Percentiles rank a stretch among this genome's conserved stretches.
Conservation (phyloP, 1,284 basidiomycete species). For the Leccinum huronense region DNA sequence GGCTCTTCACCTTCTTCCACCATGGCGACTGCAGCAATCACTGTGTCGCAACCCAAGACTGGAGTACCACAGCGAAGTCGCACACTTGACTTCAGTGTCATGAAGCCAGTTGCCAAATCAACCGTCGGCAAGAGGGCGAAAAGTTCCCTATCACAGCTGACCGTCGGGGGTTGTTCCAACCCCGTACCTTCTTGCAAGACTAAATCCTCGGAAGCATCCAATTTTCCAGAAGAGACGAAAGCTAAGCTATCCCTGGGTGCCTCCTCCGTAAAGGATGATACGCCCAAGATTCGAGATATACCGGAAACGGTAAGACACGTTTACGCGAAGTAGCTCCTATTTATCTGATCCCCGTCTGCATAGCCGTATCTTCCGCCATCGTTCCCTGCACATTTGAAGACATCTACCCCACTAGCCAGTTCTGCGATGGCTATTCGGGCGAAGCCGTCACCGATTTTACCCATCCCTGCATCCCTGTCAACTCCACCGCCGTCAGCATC, state of each 20-base stretch:
- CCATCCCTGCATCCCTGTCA: conserved; percentile 19
- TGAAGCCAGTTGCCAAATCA: conserved; percentile 27
- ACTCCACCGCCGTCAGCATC: conserved; percentile 19
- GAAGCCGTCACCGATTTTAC: conserved; percentile 33
- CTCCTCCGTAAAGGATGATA: conserved; percentile 7
- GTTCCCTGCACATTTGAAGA: conserved; percentile 30
- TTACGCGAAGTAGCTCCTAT: conserved; percentile 6
- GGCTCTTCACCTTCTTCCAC: conserved; percentile 7
- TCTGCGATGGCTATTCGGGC: conserved; percentile 17
- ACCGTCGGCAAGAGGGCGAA: conserved; percentile 22
- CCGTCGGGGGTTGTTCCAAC: conserved; percentile 7
- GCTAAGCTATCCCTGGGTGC: conserved; percentile 5
- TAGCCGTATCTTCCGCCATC: conserved; percentile 35
- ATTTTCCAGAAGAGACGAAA: neutral
- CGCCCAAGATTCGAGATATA: conserved; percentile 30
- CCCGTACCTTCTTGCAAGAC: conserved; percentile 4
- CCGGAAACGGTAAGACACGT: conserved; percentile 30
- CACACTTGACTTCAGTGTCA: conserved; percentile 33
- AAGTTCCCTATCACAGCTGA: conserved; percentile 7
- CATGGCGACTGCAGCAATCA: neutral
- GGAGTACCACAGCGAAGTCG: conserved; percentile 15
- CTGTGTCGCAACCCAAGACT: conserved; percentile 9
- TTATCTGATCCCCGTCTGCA: conserved; percentile 16
- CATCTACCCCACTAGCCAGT: conserved; percentile 31
- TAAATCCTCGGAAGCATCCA: conserved; percentile 8